These are phyloP conservation scores for Exutisphaerella laricina DNA, from an alignment of 2,329 filamentous ascomycete species.

Conservation along the genomic window DNA sequence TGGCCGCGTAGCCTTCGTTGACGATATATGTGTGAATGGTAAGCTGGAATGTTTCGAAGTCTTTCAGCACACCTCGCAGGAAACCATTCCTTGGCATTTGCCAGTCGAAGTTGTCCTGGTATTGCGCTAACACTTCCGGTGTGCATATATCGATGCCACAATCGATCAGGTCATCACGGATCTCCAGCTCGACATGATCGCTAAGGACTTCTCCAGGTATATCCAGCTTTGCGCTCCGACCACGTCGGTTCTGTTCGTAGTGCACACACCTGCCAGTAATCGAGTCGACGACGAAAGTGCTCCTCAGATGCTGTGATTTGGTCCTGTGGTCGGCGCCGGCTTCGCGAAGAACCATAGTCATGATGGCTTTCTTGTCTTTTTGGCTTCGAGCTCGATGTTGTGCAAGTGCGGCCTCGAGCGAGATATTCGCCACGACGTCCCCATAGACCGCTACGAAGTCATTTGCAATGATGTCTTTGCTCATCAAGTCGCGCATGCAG, in stretches of 20 bases:
- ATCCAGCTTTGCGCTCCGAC: constrained; percentile 55
- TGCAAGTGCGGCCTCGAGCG: constrained; percentile 71
- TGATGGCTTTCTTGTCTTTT: constrained; percentile 88
- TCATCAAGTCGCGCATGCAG: constrained; percentile 88
- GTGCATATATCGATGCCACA: constrained; percentile 97
- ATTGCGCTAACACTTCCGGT: constrained; percentile 86
- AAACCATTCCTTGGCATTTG: constrained; percentile 85
- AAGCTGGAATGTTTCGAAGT: constrained; percentile 95
- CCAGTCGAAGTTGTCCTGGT: constrained; percentile 98
- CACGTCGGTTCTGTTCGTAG: constrained; percentile 82
- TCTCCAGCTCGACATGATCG: constrained; percentile 67
- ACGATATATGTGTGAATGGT: constrained; percentile 90
- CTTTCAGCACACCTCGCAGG: constrained; percentile 85
- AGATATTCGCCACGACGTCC: constrained; percentile 84
- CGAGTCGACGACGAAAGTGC: constrained; percentile 81
- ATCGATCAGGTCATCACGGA: constrained; percentile 84
- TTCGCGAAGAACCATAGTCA: constrained; percentile 88
- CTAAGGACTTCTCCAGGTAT: constrained; percentile 77
- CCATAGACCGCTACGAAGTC: constrained; percentile 93
- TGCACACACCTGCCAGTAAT: constrained; percentile 77
- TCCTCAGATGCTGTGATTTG: constrained; percentile 67
- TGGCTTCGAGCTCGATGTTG: constrained; percentile 74
- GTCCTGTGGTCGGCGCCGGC: constrained; percentile 70
- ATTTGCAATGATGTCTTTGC: constrained; percentile 73
- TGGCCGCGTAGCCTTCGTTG: constrained; percentile 74